Evolutionary conservation across 176 grass and related monocot species (phyloP), one percentile per base, ranked within the genome.

Genomic region (sorghum (Sorghum bicolor)): DNA sequence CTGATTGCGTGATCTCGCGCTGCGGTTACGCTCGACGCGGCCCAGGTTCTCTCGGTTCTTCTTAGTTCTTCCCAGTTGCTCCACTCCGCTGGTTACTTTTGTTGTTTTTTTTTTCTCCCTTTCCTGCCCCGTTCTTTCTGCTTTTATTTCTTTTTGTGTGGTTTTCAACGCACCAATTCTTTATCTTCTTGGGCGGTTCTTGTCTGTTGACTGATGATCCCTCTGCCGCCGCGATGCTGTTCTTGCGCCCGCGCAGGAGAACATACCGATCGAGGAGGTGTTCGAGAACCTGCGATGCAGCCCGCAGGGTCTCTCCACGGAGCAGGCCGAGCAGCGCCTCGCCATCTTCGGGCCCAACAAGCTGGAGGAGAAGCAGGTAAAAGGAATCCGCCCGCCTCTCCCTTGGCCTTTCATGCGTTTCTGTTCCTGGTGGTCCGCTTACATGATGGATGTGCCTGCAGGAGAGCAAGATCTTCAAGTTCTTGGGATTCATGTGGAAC

Each of bases 401-500:
- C n/a, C n/a, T n/a, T n/a, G n/a, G 65, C 62, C 62, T 44, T 43
- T 25, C 15, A 63, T 50, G 39, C 4, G n/a, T 81, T 69, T 15
- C 45, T 47, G 37, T 20, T 44, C 11, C 16, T 75, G 41, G n/a
- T n/a, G n/a, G n/a, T n/a, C n/a, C 37, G 19, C 26, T 72, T 36
- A 38, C 44, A 74, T 73, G 84, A 31, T 81, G 70, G 43, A 32
- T 65, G 29, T 26, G 26, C 3, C 10, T 84, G 65, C 82, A 97
- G 94, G 94, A 97, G 76, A 97, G 89, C 85, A 97, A 97, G 76
- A 16, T 97, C 69, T 72, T 94, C 45, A 97, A 97, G 74, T 97
- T 97, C 84, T 62, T 97, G 67, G 94, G 91, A 41, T 96, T 96
- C 76, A 96, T 96, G 93, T 96, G 93, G 93, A 96, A 96, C 72